Conservation (phyloP, 2,329 filamentous ascomycete species). For the Fusarium mundagurra region DNA sequence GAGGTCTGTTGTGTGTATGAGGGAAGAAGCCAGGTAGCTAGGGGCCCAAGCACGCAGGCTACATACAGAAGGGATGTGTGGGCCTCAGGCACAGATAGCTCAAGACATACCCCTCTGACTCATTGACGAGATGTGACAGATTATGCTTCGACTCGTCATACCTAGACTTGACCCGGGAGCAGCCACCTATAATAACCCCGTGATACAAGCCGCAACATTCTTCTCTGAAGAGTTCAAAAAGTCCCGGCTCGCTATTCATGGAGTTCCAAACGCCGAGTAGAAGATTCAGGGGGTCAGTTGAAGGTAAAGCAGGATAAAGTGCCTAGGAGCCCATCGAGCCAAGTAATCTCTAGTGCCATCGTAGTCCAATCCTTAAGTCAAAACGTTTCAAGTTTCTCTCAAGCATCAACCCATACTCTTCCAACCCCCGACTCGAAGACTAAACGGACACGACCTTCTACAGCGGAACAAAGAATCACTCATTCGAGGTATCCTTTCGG, state of each 20-base stretch:
- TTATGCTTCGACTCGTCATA: neutral
- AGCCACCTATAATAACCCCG: neutral
- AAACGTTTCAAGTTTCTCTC: neutral
- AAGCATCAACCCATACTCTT: neutral
- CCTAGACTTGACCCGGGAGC: neutral
- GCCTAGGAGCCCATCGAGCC: neutral
- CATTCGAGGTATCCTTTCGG: neutral
- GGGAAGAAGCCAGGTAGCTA: neutral
- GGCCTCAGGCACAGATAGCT: neutral
- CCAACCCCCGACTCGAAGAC: neutral
- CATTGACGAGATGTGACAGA: neutral
- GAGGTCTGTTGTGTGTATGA: neutral
- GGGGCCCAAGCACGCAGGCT: neutral
- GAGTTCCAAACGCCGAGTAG: neutral
- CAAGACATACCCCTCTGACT: neutral
- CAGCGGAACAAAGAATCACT: neutral
- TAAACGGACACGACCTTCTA: neutral
- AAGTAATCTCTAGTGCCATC: neutral
- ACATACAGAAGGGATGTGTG: neutral
- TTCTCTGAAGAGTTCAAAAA: neutral
- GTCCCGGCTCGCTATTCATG: neutral
- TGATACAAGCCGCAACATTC: accelerated
- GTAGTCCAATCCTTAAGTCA: neutral
- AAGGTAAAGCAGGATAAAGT: neutral
- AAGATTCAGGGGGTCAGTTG: neutral